Evolutionary conservation across 768 basidiomycete genomes (phyloP).

Genomic region (Tephrocybe sp.): DNA sequence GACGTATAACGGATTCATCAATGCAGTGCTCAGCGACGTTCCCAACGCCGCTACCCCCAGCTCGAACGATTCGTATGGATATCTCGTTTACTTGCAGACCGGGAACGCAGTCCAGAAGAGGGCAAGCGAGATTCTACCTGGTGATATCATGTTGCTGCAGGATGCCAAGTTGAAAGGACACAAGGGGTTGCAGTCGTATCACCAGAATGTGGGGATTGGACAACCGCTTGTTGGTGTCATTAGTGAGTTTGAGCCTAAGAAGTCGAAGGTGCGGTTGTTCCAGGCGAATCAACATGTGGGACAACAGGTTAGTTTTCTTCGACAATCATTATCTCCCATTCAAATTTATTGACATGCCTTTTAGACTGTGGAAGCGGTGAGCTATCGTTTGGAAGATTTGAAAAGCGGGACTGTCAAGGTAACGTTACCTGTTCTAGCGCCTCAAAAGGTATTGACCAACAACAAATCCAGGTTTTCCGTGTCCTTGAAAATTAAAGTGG

Average conservation of each 20-base stretch:
- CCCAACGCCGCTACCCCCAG: conserved; percentile 51
- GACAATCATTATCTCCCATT: no score
- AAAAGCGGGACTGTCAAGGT: conserved; percentile 85
- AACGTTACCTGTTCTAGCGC: conserved; percentile 14
- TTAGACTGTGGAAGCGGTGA: conserved; percentile 69
- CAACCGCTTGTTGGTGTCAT: conserved; percentile 73
- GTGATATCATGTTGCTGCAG: conserved; percentile 73
- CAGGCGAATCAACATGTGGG: conserved; percentile 88
- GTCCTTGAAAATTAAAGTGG: conserved; percentile 33
- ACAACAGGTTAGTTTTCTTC: conserved; percentile 57
- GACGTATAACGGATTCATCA: conserved; percentile 75
- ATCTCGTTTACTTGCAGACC: conserved; percentile 73
- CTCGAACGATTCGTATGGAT: conserved; percentile 55
- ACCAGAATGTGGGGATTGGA: conserved; percentile 48
- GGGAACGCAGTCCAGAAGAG: conserved; percentile 66
- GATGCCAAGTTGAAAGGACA: conserved; percentile 77
- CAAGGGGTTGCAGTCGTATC: conserved; percentile 77
- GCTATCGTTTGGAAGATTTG: conserved; percentile 85
- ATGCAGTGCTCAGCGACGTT: conserved; percentile 61
- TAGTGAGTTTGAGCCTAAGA: conserved; percentile 81
- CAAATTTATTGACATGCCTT: no score
- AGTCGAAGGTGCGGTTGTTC: conserved; percentile 79
- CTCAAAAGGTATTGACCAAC: not conserved
- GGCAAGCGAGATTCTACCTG: conserved; percentile 79
- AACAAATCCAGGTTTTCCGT: conserved; percentile 34